These are phyloP conservation scores for Xylaria sp. DNA, from an alignment of 2,329 filamentous ascomycete genomes.

Conservation along the genomic window DNA sequence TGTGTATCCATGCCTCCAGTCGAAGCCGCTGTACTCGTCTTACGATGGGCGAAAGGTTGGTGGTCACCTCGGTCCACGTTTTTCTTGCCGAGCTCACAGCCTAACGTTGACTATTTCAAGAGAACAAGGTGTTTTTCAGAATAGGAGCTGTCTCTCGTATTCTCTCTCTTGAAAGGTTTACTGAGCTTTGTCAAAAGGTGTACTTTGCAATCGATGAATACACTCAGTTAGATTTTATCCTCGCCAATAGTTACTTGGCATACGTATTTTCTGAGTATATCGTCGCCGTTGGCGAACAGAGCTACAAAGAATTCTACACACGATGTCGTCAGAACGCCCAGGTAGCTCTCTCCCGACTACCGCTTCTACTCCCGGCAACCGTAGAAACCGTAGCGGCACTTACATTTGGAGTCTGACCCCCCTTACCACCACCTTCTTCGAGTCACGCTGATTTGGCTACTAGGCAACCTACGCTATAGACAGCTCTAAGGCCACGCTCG, in stretches of 20 bases:
- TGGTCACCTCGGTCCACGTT: slow-evolving; percentile 9
- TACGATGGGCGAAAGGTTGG: slow-evolving; percentile 50
- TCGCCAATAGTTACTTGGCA: slow-evolving; percentile 51
- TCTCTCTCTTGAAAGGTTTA: slow-evolving; percentile 48
- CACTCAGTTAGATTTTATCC: slow-evolving; percentile 48
- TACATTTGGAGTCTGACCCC: slow-evolving; percentile 46
- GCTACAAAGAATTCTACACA: slow-evolving; percentile 41
- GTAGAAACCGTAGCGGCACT: slow-evolving; percentile 50
- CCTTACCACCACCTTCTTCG: too few relatives aligned
- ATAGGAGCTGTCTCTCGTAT: slow-evolving; percentile 49
- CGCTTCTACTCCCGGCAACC: slow-evolving; percentile 48
- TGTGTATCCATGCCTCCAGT: slow-evolving; percentile 44
- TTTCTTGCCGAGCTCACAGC: background rate
- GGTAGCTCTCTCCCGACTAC: slow-evolving; percentile 42
- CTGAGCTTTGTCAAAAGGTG: slow-evolving; percentile 49
- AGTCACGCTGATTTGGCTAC: background rate
- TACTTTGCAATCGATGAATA: slow-evolving; percentile 52
- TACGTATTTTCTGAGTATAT: slow-evolving; percentile 51
- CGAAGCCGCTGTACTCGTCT: slow-evolving; percentile 42
- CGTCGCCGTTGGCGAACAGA: slow-evolving; percentile 38
- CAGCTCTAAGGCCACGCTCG: slow-evolving; percentile 45
- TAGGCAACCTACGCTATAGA: slow-evolving; percentile 51
- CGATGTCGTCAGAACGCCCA: slow-evolving; percentile 46
- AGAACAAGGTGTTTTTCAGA: slow-evolving; percentile 41
- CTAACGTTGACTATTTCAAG: slow-evolving; percentile 35